Evolutionary conservation across 2,329 filamentous ascomycete genomes (phyloP).

Genomic region (Sporothrix globosa): DNA sequence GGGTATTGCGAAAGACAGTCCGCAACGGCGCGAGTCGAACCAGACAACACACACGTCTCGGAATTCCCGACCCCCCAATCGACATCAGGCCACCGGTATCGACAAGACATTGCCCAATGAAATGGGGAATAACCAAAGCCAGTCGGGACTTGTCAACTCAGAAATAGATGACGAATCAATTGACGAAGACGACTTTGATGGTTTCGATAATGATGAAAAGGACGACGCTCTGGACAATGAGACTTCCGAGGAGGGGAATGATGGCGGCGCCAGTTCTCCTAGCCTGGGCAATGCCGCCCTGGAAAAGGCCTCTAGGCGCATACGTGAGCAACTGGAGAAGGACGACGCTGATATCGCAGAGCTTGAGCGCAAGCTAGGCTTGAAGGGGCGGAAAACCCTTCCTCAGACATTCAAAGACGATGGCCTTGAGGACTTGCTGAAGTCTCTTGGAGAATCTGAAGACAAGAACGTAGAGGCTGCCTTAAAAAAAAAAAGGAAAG

Average conservation of each 20-base stretch:
- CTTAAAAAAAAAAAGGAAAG: slow-evolving; percentile 65
- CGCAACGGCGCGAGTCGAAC: background rate
- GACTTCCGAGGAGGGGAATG: slow-evolving; percentile 34
- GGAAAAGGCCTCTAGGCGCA: slow-evolving; percentile 41
- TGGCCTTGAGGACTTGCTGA: slow-evolving; percentile 75
- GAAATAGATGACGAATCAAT: slow-evolving; percentile 29
- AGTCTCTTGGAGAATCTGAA: slow-evolving; percentile 49
- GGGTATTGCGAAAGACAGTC: slow-evolving; percentile 63
- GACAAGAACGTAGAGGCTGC: slow-evolving; percentile 53
- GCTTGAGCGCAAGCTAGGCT: slow-evolving; percentile 83
- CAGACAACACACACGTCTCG: background rate
- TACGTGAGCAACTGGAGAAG: slow-evolving; percentile 69
- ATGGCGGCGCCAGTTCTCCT: slow-evolving; percentile 37
- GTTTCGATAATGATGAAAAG: slow-evolving; percentile 25
- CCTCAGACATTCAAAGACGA: slow-evolving; percentile 78
- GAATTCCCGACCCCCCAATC: background rate
- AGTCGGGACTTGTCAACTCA: slow-evolving; percentile 16
- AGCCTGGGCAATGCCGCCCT: slow-evolving; percentile 12
- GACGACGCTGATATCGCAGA: slow-evolving; percentile 89
- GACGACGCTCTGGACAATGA: slow-evolving; percentile 36
- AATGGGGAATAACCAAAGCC: background rate
- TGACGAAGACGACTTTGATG: slow-evolving; percentile 29
- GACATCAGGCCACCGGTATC: background rate
- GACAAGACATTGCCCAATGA: background rate
- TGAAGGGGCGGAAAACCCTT: slow-evolving; percentile 74